Evolutionary conservation across 352 stramenopile genomes (phyloP).

Genomic region (Aphanomyces astaci): DNA sequence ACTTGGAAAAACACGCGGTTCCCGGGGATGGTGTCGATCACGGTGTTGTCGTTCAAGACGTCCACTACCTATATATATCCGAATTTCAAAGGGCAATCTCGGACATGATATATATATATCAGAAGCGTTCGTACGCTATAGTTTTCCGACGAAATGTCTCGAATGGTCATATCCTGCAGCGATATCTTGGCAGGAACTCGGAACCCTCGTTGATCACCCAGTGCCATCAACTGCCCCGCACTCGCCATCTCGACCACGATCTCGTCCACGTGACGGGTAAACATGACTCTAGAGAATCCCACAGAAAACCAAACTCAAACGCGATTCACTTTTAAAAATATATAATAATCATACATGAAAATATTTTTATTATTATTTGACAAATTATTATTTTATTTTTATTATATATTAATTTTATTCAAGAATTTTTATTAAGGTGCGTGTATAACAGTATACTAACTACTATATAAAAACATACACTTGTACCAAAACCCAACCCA

Average conservation of each 20-base stretch:
- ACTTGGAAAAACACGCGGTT: conserved; percentile 87
- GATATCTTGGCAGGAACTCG: conserved; percentile 52
- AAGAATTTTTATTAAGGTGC: too few relatives aligned
- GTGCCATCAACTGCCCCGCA: conserved; percentile 40
- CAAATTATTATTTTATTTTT: too few relatives aligned
- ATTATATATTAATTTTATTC: too few relatives aligned
- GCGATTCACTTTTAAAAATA: too few relatives aligned
- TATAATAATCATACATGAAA: too few relatives aligned
- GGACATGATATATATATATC: not conserved
- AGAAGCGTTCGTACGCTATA: conserved; percentile 35
- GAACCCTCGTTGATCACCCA: conserved; percentile 38
- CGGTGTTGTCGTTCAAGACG: conserved; percentile 35
- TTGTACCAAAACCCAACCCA: too few relatives aligned
- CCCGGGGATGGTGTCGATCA: conserved; percentile 84
- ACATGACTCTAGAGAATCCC: not conserved
- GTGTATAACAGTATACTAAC: too few relatives aligned
- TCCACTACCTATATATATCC: conserved; percentile 37
- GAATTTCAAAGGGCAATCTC: not conserved
- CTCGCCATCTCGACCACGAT: conserved; percentile 28
- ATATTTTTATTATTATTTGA: too few relatives aligned
- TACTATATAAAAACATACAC: too few relatives aligned
- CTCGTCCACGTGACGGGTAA: not conserved
- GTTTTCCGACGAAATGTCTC: conserved; percentile 54
- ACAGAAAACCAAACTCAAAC: too few relatives aligned
- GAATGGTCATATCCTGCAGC: conserved; percentile 53